These are phyloP conservation scores for Saturnispora gosingensis DNA, from an alignment of 805 yeast species.

Conservation along the genomic window DNA sequence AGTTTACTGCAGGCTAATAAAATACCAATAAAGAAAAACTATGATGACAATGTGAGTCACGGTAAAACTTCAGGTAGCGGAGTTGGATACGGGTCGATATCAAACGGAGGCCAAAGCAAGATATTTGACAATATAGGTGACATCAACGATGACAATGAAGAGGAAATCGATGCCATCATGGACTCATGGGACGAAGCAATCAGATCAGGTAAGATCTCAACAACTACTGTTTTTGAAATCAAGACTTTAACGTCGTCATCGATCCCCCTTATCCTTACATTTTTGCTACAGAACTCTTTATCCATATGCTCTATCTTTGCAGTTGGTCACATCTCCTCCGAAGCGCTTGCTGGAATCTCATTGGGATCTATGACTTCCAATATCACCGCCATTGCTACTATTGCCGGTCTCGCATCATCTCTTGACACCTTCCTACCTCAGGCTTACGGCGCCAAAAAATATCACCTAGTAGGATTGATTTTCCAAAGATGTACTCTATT, in stretches of 20 bases:
- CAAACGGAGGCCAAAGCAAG: not conserved
- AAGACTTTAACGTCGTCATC: slow-evolving; percentile 34
- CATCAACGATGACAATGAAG: not conserved
- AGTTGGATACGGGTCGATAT: not conserved
- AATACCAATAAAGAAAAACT: slow-evolving; percentile 19
- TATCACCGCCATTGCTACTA: slow-evolving; percentile 63
- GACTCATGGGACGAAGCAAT: slow-evolving; percentile 29
- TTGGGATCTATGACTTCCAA: slow-evolving; percentile 72
- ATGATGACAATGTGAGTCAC: not conserved
- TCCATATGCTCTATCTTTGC: slow-evolving; percentile 72
- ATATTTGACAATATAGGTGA: not conserved
- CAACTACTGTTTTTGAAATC: slow-evolving; percentile 32
- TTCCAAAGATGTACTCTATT: slow-evolving; percentile 59
- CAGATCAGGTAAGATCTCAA: slow-evolving; percentile 35
- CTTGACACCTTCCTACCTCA: slow-evolving; percentile 73
- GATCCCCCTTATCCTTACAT: slow-evolving; percentile 55
- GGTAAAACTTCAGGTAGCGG: not conserved
- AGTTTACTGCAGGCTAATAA: slow-evolving; percentile 20
- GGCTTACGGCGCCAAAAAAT: slow-evolving; percentile 62
- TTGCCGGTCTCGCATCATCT: slow-evolving; percentile 73
- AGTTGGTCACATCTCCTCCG: slow-evolving; percentile 64
- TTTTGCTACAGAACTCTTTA: slow-evolving; percentile 59
- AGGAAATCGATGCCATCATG: slow-evolving; percentile 17
- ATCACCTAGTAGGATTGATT: slow-evolving; percentile 56
- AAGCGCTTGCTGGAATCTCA: slow-evolving; percentile 68